Percentiles rank a stretch among this genome's conserved stretches.
phyloP scores from a whole-genome alignment of 306 rosid species.

The Malus sylvestris region DNA sequence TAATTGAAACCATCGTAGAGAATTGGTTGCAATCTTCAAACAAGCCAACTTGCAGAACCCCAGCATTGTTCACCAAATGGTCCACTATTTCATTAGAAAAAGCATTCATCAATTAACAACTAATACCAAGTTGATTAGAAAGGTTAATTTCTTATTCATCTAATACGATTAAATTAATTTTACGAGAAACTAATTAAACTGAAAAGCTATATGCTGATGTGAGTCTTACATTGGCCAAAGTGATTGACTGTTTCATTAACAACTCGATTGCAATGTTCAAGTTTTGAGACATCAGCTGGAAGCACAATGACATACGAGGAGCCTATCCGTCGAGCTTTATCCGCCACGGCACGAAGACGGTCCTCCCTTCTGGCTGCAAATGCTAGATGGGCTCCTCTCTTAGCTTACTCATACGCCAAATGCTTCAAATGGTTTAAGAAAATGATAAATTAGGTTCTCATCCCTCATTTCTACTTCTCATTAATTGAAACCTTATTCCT shows the following conservation, averaged over 20 bases:
- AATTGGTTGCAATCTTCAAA: slow-evolving; percentile 2
- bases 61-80: slow-evolving; percentile 20
- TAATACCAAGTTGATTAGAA: no score
- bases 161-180: no score
- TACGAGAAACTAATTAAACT: no score
- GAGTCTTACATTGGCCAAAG: slow-evolving; percentile 41
- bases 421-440: slow-evolving; percentile 16
- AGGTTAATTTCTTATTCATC: no score
- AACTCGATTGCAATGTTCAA: slow-evolving; percentile 35
- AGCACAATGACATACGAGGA: slow-evolving; percentile 41
- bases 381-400: slow-evolving; percentile 43
- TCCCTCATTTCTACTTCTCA: no score
- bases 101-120: background rate
- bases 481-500: no score
- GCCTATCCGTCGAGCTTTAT: slow-evolving; percentile 32
- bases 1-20: background rate
- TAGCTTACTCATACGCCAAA: slow-evolving; percentile 64
- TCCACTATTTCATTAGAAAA: background rate
- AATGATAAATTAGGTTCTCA: no score
- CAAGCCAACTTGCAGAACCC: background rate
- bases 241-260: slow-evolving; percentile 39
- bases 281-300: slow-evolving; percentile 50
- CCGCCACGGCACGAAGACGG: slow-evolving; percentile 32
- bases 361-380: slow-evolving; percentile 45
- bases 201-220: background rate